Evolutionary conservation across 768 basidiomycete species (phyloP).

Genomic region (Collybiopsis luxurians): DNA sequence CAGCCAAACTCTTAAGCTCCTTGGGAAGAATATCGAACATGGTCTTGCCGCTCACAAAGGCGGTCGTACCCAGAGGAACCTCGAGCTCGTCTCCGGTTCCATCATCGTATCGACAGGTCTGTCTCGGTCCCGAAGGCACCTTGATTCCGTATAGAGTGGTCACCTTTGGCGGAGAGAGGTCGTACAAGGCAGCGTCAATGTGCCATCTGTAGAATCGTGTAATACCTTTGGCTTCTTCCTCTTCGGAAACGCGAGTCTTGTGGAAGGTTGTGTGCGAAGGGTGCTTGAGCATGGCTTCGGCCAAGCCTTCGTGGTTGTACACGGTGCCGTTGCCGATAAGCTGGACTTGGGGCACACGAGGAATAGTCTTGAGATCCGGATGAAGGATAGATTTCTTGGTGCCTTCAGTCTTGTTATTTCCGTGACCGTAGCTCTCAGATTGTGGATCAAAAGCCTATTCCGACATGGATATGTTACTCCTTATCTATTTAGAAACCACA

Average conservation of each 20-base stretch:
- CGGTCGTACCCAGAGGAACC: constrained; percentile 86
- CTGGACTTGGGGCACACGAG: constrained; percentile 85
- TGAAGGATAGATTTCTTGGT: constrained; percentile 81
- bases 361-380: constrained; percentile 89
- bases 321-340: constrained; percentile 88
- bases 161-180: constrained; percentile 74
- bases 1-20: constrained; percentile 76
- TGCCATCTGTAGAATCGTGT: constrained; percentile 95
- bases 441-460: constrained; percentile 70
- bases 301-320: constrained; percentile 77
- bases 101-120: constrained; percentile 78
- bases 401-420: constrained; percentile 80
- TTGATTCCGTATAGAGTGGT: constrained; percentile 81
- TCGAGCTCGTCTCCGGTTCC: constrained; percentile 80
- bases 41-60: constrained; percentile 74
- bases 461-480: constrained; percentile 7
- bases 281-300: constrained; percentile 77
- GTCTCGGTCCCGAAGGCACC: constrained; percentile 63
- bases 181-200: constrained; percentile 85
- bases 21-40: constrained; percentile 81
- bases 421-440: constrained; percentile 73
- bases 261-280: constrained; percentile 87
- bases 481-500: neutral
- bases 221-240: constrained; percentile 72
- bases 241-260: constrained; percentile 68